phyloP scores from a whole-genome alignment of 768 basidiomycete genomes.

The Ramaria rubella region DNA sequence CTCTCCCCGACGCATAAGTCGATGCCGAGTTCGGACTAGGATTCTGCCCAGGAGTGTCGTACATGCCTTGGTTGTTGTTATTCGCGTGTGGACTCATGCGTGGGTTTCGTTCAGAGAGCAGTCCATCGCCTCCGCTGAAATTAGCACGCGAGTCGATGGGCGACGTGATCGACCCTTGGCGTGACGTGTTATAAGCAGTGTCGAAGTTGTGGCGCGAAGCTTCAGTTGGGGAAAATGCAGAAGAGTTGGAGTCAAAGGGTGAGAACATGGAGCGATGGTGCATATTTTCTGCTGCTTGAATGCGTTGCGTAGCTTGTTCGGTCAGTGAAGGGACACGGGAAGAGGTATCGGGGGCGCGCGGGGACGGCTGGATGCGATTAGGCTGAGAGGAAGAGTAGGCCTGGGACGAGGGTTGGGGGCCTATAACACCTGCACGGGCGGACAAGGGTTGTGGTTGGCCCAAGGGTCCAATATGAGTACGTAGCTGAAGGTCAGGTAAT shows the following conservation, averaged over 20 bases:
- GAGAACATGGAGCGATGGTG: slow-evolving; percentile 2
- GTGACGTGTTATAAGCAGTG: not conserved
- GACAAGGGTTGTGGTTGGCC: not conserved
- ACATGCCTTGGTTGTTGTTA: slow-evolving; percentile 7
- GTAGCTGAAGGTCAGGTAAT: not conserved
- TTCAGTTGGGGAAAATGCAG: slow-evolving; percentile 25
- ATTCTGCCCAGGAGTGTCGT: slow-evolving; percentile 23
- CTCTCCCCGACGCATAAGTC: slow-evolving; percentile 51
- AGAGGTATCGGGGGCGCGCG: not conserved
- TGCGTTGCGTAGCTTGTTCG: slow-evolving; percentile 1
- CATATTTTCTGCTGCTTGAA: slow-evolving; percentile 8
- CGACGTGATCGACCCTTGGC: slow-evolving; percentile 4
- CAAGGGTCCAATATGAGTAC: not conserved
- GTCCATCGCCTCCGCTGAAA: slow-evolving; percentile 20
- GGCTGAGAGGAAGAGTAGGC: not conserved
- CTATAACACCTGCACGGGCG: not conserved
- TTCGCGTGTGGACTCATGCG: slow-evolving; percentile 11
- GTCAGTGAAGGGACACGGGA: not conserved
- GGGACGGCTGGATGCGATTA: not conserved
- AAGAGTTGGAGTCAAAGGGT: slow-evolving; percentile 17
- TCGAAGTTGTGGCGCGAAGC: slow-evolving; percentile 23
- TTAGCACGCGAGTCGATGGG: slow-evolving; percentile 8
- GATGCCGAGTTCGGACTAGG: slow-evolving; percentile 16
- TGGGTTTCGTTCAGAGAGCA: slow-evolving; percentile 12
- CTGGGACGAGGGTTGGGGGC: slow-evolving; percentile 1